Percentiles rank a stretch among this genome's conserved stretches.
These are phyloP conservation scores for Apophysomyces ossiformis DNA, from an alignment of 371 early-diverging fungal species.

Conservation along the genomic window DNA sequence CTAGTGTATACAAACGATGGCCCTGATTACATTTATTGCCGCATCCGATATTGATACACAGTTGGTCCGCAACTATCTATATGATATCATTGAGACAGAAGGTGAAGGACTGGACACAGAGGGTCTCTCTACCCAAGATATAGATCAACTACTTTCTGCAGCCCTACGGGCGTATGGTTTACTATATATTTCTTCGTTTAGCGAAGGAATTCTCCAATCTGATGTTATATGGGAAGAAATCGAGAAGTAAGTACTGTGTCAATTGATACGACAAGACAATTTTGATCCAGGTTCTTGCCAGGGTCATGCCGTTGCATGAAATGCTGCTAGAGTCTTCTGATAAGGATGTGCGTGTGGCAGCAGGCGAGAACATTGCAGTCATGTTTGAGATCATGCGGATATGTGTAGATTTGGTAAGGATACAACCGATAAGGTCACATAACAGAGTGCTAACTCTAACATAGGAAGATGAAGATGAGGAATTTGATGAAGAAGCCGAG, in stretches of 20 bases:
- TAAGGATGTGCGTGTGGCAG: constrained; percentile 74
- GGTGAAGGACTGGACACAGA: constrained; percentile 44
- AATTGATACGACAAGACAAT: neutral
- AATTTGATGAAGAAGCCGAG: constrained; percentile 43
- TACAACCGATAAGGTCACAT: neutral
- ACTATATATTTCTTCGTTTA: constrained; percentile 55
- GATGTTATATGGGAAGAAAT: constrained; percentile 52
- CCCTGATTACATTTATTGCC: constrained; percentile 67
- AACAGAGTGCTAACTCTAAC: neutral
- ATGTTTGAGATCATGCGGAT: constrained; percentile 60
- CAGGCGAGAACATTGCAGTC: constrained; percentile 79
- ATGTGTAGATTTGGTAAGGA: constrained; percentile 11
- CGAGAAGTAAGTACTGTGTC: constrained; percentile 41
- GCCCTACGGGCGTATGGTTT: constrained; percentile 57
- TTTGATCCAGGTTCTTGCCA: constrained; percentile 15
- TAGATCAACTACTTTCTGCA: constrained; percentile 39
- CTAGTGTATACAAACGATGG: constrained; percentile 53
- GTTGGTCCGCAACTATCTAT: constrained; percentile 38
- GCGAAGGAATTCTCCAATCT: constrained; percentile 43
- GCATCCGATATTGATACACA: constrained; percentile 63
- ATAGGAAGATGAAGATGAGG: constrained; percentile 36
- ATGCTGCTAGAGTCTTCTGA: constrained; percentile 62
- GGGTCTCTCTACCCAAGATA: constrained; percentile 27
- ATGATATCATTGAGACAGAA: constrained; percentile 48
- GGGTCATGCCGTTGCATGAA: constrained; percentile 52